Base-by-base conservation (phyloP, 139 green algal species). In the Dunaliella sp. region DNA sequence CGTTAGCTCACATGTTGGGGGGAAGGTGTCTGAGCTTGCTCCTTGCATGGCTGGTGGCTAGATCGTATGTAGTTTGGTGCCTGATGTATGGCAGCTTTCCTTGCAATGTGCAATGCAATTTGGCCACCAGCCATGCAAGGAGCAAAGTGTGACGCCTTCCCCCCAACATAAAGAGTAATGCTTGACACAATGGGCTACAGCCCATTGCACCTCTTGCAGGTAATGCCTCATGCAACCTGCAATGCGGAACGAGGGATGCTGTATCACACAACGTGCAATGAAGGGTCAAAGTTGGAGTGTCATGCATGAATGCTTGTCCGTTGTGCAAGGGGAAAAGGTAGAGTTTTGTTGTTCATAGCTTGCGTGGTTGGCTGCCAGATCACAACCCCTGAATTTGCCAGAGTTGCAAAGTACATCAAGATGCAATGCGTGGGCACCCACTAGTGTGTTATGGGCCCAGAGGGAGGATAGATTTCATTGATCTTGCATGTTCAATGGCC, bases 41-140 rank as follows among this genome's bases (percentile, higher is more conserved):
- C 3, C 77, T 88, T 28, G 59, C 78, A 1, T 3, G 79, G 33
- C 36, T 88, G 48, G 79, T 88, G 12, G 85, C 78, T 28, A 36
- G 73, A 7, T 75, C 36, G 21, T 32, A 3, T 16, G 58, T 21
- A 36, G 74, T 16, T 32, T 16, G 16, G 31, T 25, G 74, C 22
- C 33, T 79, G 16, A 30, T 25, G 74, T 79, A 36, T 16, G 3
- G 26, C 26, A 79, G 22, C 3, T 3, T 33, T 38, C 31, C 1
- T 3, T 22, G 38, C 32, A 33, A 57, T 28, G 76, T 81, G 76
- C 12, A 38, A 16, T 3, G 25, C 21, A 32, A 75, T 7, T 37
- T 36, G 28, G 78, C 85, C 12, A 88, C 79, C 48, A 88, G 36
- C 33, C 79, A 3, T 1, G 78, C 59, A 28, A 88, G 77, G 3